Conservation (phyloP, 2,329 filamentous ascomycete species). For the Neonectria ditissima region DNA sequence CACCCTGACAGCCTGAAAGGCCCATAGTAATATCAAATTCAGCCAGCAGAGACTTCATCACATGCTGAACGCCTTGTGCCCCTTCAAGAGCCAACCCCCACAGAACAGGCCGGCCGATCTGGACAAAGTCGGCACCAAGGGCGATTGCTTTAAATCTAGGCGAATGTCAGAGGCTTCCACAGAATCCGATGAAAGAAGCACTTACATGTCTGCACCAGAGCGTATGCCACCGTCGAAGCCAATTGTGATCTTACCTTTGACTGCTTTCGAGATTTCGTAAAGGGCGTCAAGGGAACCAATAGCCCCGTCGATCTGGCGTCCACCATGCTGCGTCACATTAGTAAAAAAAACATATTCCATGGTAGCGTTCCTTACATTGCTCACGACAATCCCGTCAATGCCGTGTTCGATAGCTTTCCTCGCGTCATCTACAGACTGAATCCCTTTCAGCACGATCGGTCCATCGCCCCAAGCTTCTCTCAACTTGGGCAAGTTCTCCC, state of each 20-base stretch:
- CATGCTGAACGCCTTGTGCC: constrained; percentile 18
- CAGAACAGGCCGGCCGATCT: constrained; percentile 16
- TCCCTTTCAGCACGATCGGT: constrained; percentile 40
- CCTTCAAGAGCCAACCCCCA: constrained; percentile 27
- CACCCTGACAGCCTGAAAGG: not conserved
- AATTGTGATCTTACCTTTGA: not conserved
- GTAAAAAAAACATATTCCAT: not conserved
- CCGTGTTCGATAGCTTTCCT: constrained; percentile 43
- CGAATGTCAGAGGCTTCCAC: not conserved
- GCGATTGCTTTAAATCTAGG: constrained; percentile 49
- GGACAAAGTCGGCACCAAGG: constrained; percentile 43
- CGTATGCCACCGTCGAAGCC: not conserved
- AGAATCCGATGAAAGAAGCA: not conserved
- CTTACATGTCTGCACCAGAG: not conserved
- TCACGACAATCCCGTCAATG: constrained; percentile 47
- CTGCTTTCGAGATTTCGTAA: not conserved
- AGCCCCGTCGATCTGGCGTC: not conserved
- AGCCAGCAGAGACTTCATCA: not conserved
- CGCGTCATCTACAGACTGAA: constrained; percentile 49
- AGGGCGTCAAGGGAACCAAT: not conserved
- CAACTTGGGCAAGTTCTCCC: not conserved
- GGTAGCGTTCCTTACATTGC: constrained; percentile 32
- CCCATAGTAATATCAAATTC: not conserved
- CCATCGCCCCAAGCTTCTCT: not conserved
- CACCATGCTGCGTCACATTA: not conserved